These are phyloP conservation scores for Eremothecium sinecaudum DNA, from an alignment of 1,139 yeast species.

Conservation along the genomic window DNA sequence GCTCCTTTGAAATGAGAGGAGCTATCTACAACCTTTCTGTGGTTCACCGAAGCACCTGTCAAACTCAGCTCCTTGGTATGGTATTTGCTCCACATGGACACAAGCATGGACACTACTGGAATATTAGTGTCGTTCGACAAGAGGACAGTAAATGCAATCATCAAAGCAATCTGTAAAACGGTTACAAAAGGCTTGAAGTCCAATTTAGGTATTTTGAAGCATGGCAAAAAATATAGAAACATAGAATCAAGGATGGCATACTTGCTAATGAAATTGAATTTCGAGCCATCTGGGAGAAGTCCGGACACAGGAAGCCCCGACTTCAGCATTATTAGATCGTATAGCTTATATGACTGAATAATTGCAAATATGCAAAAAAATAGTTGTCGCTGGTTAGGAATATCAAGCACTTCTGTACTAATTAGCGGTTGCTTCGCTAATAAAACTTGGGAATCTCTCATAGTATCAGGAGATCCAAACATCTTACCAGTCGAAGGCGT, in stretches of 20 bases:
- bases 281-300: slow-evolving; percentile 37
- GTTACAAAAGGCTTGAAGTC: slow-evolving; percentile 39
- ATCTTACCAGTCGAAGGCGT: not conserved
- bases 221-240: slow-evolving; percentile 60
- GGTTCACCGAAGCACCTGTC: slow-evolving; percentile 42
- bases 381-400: slow-evolving; percentile 71
- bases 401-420: slow-evolving; percentile 52
- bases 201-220: slow-evolving; percentile 65
- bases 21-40: slow-evolving; percentile 43
- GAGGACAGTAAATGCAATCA: slow-evolving; percentile 33
- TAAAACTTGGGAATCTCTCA: not conserved
- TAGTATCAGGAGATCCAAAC: not conserved
- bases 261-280: slow-evolving; percentile 55
- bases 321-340: slow-evolving; percentile 47
- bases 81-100: slow-evolving; percentile 39
- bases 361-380: slow-evolving; percentile 57
- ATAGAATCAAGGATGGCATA: slow-evolving; percentile 65
- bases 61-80: slow-evolving; percentile 60
- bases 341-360: slow-evolving; percentile 73
- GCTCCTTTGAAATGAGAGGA: slow-evolving; percentile 75
- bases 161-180: slow-evolving; percentile 30
- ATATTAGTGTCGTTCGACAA: slow-evolving; percentile 34
- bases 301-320: slow-evolving; percentile 26
- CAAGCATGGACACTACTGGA: slow-evolving; percentile 43
- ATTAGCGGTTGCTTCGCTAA: slow-evolving; percentile 35